Evolutionary conservation across 495 filamentous ascomycete genomes (phyloP).

Genomic region (Penicillium coprophilum): DNA sequence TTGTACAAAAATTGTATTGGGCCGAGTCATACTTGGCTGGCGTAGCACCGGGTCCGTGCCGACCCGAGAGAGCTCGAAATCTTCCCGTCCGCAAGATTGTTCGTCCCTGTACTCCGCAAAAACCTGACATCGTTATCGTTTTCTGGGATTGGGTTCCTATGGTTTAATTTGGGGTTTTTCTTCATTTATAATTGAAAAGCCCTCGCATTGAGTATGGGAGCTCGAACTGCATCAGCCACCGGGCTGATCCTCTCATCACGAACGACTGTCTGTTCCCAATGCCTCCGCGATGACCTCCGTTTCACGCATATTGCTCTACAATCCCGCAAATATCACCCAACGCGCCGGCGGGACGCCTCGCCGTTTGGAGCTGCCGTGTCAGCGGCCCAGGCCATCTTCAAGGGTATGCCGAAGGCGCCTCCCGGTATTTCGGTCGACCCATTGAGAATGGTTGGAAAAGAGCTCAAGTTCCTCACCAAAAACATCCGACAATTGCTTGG

Average conservation of each 20-base stretch:
- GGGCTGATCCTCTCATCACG: slow-evolving; percentile 42
- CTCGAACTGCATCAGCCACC: slow-evolving; percentile 42
- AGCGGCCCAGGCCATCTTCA: slow-evolving; percentile 76
- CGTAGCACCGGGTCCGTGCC: slow-evolving; percentile 32
- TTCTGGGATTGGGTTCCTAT: slow-evolving; percentile 12
- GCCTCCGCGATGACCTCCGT: slow-evolving; percentile 44
- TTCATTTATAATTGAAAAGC: slow-evolving; percentile 4
- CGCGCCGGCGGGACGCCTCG: slow-evolving; percentile 47
- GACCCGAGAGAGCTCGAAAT: slow-evolving; percentile 36
- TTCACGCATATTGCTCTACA: slow-evolving; percentile 29
- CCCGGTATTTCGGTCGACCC: slow-evolving; percentile 68
- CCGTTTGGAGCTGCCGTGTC: slow-evolving; percentile 69
- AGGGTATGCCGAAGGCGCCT: slow-evolving; percentile 60
- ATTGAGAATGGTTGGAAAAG: slow-evolving; percentile 81
- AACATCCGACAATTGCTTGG: slow-evolving; percentile 87
- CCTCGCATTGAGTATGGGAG: slow-evolving; percentile 39
- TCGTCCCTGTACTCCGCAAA: slow-evolving; percentile 14
- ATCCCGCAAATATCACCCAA: slow-evolving; percentile 45
- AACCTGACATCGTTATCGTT: slow-evolving; percentile 1
- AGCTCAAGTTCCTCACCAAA: slow-evolving; percentile 89
- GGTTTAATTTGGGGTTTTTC: slow-evolving; percentile 8
- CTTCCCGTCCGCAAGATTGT: slow-evolving; percentile 29
- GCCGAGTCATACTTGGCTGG: slow-evolving; percentile 2
- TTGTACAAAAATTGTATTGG: not conserved
- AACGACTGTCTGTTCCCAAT: slow-evolving; percentile 46